phyloP scores from a whole-genome alignment of 2,329 filamentous ascomycete species.

The Phyllosticta capitalensis region DNA sequence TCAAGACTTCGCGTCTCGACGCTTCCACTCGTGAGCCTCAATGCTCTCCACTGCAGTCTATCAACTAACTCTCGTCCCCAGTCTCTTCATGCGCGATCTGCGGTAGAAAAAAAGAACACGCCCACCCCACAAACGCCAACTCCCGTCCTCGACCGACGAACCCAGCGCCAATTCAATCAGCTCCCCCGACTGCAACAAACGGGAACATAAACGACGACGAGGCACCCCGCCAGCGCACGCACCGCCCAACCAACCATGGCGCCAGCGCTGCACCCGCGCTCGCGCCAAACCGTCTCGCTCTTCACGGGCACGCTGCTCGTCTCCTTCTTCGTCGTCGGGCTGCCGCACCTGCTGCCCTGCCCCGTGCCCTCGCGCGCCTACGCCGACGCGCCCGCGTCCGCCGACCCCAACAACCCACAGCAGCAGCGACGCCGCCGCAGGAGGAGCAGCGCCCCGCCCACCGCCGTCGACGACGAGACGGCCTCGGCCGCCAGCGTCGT shows the following conservation, averaged over 20 bases:
- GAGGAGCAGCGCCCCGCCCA: constrained; percentile 28
- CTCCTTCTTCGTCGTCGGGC: constrained; percentile 82
- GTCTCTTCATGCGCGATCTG: neutral
- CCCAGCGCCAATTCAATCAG: neutral
- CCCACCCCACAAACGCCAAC: neutral
- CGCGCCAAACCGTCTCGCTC: constrained; percentile 83
- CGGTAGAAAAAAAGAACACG: neutral
- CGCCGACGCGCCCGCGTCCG: constrained; percentile 36
- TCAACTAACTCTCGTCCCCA: neutral
- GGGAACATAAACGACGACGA: neutral
- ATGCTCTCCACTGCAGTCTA: neutral
- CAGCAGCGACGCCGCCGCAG: constrained; percentile 28
- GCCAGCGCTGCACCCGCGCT: constrained; percentile 81
- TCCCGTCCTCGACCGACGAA: neutral
- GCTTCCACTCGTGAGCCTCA: neutral
- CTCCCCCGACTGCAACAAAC: neutral
- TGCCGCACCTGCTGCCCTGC: constrained; percentile 86
- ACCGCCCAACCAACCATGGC: constrained; percentile 48
- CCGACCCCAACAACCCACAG: constrained; percentile 22
- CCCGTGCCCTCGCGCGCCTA: constrained; percentile 67
- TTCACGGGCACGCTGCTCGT: constrained; percentile 88
- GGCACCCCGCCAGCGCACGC: constrained; percentile 1
- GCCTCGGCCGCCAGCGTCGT: constrained; percentile 11
- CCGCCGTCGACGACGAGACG: constrained; percentile 16
- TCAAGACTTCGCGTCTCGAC: neutral